phyloP scores from a whole-genome alignment of 331 rosid species.

The Acacia concinna region DNA sequence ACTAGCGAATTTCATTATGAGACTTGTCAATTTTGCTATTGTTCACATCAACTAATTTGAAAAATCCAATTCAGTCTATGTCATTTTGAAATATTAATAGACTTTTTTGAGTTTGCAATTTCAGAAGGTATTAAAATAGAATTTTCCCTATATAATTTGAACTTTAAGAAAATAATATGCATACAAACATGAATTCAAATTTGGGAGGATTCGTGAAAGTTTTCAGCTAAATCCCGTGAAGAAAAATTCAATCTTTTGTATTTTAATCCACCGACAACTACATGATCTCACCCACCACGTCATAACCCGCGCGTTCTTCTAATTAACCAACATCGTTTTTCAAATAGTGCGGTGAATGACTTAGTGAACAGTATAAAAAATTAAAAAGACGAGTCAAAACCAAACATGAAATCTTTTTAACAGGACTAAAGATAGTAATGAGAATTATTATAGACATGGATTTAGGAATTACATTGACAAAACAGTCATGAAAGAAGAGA shows the following conservation, averaged over 20 bases:
- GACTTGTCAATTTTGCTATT: no score
- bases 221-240: background rate
- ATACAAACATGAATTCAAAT: background rate
- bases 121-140: no score
- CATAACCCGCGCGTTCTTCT: background rate
- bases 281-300: background rate
- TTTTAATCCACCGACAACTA: background rate
- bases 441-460: background rate
- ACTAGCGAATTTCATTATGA: no score
- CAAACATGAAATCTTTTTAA: background rate
- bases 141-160: no score
- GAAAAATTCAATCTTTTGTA: background rate
- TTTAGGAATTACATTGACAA: conserved; percentile 40
- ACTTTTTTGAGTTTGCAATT: no score
- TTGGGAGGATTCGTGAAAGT: background rate
- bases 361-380: background rate
- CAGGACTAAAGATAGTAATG: background rate
- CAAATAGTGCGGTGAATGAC: background rate
- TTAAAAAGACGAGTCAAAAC: background rate
- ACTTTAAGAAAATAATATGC: background rate
- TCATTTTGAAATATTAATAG: no score
- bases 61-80: no score
- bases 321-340: no score
- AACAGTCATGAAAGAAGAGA: conserved; percentile 67
- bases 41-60: no score